phyloP scores from a whole-genome alignment of 768 basidiomycete genomes.

The Suillus decipiens region DNA sequence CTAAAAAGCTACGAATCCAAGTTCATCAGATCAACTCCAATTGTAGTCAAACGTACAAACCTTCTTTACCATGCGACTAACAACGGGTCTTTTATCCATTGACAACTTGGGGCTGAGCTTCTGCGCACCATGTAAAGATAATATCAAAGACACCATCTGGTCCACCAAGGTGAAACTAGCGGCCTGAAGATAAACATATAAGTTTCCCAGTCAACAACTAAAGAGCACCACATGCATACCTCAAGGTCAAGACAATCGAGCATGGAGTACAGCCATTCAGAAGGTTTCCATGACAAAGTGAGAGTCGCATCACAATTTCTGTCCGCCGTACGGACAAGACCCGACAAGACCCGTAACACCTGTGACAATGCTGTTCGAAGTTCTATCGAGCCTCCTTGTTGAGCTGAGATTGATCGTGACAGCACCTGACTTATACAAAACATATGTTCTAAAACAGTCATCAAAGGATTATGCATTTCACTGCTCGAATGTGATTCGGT shows the following conservation, averaged over 20 bases:
- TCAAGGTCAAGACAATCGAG: slow-evolving; percentile 57
- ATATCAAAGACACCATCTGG: slow-evolving; percentile 53
- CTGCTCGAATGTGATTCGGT: slow-evolving; percentile 29
- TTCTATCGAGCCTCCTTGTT: slow-evolving; percentile 31
- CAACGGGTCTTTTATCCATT: slow-evolving; percentile 56
- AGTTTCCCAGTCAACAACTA: slow-evolving; percentile 16
- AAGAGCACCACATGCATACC: slow-evolving; percentile 36
- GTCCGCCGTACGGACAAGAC: slow-evolving; percentile 47
- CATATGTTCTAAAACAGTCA: slow-evolving; percentile 57
- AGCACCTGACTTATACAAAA: slow-evolving; percentile 48
- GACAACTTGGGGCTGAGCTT: slow-evolving; percentile 52
- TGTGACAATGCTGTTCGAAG: slow-evolving; percentile 56
- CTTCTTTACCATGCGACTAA: slow-evolving; percentile 59
- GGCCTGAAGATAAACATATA: slow-evolving; percentile 38
- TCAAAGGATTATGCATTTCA: slow-evolving; percentile 47
- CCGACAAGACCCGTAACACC: slow-evolving; percentile 51
- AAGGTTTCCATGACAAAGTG: slow-evolving; percentile 58
- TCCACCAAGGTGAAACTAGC: slow-evolving; percentile 72
- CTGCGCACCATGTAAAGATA: slow-evolving; percentile 54
- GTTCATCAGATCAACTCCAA: slow-evolving; percentile 7
- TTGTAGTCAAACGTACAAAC: slow-evolving; percentile 30
- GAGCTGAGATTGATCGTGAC: slow-evolving; percentile 38
- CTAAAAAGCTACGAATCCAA: slow-evolving; percentile 53
- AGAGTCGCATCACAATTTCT: slow-evolving; percentile 32
- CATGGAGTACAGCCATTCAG: slow-evolving; percentile 59